Evolutionary conservation across 2,329 filamentous ascomycete species (phyloP).

Genomic region (Grosmannia penicillata): DNA sequence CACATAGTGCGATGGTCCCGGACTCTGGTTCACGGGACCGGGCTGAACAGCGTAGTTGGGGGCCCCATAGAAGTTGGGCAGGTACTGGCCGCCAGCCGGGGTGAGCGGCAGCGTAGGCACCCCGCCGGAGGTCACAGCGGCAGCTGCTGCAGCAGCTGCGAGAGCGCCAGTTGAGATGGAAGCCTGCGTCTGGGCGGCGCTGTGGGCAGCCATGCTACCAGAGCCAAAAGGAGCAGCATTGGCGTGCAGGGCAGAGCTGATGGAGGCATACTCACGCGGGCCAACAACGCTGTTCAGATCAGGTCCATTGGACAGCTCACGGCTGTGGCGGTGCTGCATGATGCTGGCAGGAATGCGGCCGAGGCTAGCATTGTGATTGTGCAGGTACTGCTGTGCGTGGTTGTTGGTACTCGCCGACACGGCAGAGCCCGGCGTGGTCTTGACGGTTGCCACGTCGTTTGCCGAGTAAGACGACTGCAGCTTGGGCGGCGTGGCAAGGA

Average conservation of each 20-base stretch:
- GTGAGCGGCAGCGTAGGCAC: constrained; percentile 5
- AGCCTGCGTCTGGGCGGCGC: constrained; percentile 10
- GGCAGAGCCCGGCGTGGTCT: constrained; percentile 43
- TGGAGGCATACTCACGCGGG: constrained; percentile 38
- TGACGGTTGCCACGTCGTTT: constrained; percentile 76
- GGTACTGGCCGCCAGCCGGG: constrained; percentile 13
- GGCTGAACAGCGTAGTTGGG: constrained; percentile 8
- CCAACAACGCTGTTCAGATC: constrained; percentile 18
- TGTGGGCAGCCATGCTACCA: constrained; percentile 25
- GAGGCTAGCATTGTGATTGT: constrained; percentile 70
- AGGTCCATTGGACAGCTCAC: constrained; percentile 48
- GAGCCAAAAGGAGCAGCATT: constrained; percentile 70
- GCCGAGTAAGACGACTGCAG: constrained; percentile 81
- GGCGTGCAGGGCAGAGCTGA: constrained; percentile 63
- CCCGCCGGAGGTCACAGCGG: constrained; percentile 10
- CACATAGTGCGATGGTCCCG: constrained; percentile 25
- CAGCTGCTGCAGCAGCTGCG: constrained; percentile 14
- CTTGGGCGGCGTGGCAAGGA: constrained; percentile 52
- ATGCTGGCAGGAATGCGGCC: constrained; percentile 61
- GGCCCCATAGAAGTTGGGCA: constrained; percentile 17
- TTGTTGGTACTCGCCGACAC: constrained; percentile 35
- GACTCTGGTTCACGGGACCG: neutral
- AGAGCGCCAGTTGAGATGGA: constrained; percentile 10
- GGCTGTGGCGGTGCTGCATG: constrained; percentile 53
- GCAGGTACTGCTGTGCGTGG: constrained; percentile 48